Conservation (phyloP, 2,329 filamentous ascomycete species). For the Hypoxylon sp. region DNA sequence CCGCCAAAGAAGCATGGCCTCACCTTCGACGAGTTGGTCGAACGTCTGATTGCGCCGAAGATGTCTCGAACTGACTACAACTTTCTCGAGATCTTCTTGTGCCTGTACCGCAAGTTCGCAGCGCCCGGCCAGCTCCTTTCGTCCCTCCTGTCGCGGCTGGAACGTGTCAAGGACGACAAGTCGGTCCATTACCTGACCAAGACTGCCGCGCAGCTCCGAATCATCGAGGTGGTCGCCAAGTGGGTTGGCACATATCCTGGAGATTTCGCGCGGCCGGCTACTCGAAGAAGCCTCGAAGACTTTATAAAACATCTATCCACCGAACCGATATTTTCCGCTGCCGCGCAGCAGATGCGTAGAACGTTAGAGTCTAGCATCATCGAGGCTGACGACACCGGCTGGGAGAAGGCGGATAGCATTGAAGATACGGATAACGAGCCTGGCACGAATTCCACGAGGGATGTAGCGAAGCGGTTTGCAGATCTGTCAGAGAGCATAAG, state of each 20-base stretch:
- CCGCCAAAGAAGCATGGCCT: constrained; percentile 61
- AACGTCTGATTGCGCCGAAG: constrained; percentile 82
- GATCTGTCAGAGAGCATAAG: constrained; percentile 57
- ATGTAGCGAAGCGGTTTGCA: constrained; percentile 29
- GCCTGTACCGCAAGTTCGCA: constrained; percentile 92
- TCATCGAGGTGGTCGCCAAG: constrained; percentile 82
- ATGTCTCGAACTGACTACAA: constrained; percentile 89
- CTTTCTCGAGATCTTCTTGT: constrained; percentile 88
- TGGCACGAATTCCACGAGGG: constrained; percentile 34
- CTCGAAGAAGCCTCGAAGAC: constrained; percentile 73
- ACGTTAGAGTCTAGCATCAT: constrained; percentile 75
- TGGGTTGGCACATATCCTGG: constrained; percentile 93
- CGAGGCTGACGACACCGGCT: constrained; percentile 91
- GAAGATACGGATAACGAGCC: constrained; percentile 41
- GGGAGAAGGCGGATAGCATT: constrained; percentile 82
- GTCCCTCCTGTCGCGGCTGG: constrained; percentile 79
- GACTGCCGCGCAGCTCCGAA: constrained; percentile 81
- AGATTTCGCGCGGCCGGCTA: constrained; percentile 84
- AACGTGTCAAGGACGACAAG: constrained; percentile 72
- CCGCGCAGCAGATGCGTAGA: constrained; percentile 84
- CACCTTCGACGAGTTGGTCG: constrained; percentile 77
- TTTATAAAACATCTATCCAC: constrained; percentile 79
- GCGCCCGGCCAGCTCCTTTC: constrained; percentile 80
- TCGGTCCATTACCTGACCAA: constrained; percentile 75
- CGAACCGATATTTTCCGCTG: constrained; percentile 82